A percentile compares a stretch with the other conserved stretches of the same genome.
These are phyloP conservation scores for Aspergillus steynii DNA, from an alignment of 495 filamentous ascomycete genomes.

Conservation along the genomic window DNA sequence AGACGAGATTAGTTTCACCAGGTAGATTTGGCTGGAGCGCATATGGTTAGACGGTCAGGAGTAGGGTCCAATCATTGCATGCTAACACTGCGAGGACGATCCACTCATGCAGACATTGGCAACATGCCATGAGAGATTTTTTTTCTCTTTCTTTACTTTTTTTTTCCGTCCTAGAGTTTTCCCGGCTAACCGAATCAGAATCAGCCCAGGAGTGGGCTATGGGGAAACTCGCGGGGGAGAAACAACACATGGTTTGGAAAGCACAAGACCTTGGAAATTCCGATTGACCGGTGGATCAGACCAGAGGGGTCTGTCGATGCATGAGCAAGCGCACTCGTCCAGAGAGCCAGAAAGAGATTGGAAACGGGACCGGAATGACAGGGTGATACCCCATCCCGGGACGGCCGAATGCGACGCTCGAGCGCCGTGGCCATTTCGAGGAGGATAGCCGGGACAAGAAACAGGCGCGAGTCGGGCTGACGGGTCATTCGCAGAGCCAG, in stretches of 20 bases:
- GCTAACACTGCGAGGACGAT: not conserved
- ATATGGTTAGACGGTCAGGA: slow-evolving; percentile 6
- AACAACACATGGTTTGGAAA: slow-evolving; percentile 16
- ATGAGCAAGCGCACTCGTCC: not conserved
- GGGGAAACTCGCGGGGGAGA: slow-evolving; percentile 9
- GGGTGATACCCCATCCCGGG: slow-evolving; percentile 5
- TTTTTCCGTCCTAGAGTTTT: not conserved
- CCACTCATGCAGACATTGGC: not conserved
- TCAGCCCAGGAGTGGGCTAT: not conserved
- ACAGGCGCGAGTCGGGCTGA: not conserved
- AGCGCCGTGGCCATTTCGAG: slow-evolving; percentile 1
- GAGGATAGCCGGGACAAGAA: slow-evolving; percentile 1
- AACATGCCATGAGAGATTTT: not conserved
- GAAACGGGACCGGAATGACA: not conserved
- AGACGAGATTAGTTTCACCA: slow-evolving; percentile 10
- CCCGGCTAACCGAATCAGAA: slow-evolving; percentile 12
- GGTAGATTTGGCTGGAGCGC: not conserved
- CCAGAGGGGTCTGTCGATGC: not conserved
- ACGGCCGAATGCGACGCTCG: slow-evolving; percentile 13
- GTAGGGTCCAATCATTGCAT: slow-evolving; percentile 1
- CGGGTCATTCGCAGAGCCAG: slow-evolving; percentile 11
- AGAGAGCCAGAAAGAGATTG: not conserved
- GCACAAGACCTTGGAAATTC: not conserved
- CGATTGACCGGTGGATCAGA: not conserved
- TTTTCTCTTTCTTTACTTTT: not conserved